Conservation (phyloP, 1,139 yeast species). For the Lipomyces yarrowii region DNA sequence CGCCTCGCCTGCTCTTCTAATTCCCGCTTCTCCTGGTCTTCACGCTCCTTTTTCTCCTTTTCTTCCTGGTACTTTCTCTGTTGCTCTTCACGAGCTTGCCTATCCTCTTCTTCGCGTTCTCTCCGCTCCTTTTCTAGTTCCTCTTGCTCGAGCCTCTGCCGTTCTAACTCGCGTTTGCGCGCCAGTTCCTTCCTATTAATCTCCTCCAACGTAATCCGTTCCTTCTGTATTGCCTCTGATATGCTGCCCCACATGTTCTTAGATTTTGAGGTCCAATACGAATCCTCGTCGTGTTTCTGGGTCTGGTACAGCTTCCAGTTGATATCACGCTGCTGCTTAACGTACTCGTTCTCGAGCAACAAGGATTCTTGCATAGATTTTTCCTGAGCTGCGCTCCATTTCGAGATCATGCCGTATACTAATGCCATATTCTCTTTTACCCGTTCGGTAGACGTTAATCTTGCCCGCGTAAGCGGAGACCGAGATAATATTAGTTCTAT, state of each 20-base stretch:
- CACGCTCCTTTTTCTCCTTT: not conserved
- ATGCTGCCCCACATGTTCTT: constrained; percentile 5
- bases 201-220: constrained; percentile 26
- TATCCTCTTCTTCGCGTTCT: constrained; percentile 5
- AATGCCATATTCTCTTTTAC: constrained; percentile 3
- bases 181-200: constrained; percentile 29
- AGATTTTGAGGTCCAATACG: constrained; percentile 2
- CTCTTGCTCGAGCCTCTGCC: constrained; percentile 1
- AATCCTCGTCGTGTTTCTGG: not conserved
- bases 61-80: constrained; percentile 27
- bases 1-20: constrained; percentile 33
- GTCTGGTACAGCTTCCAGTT: constrained; percentile 3
- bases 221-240: constrained; percentile 20
- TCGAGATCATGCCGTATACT: constrained; percentile 6
- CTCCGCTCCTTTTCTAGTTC: constrained; percentile 26
- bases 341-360: constrained; percentile 4
- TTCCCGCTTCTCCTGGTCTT: constrained; percentile 32
- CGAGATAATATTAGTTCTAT: not conserved
- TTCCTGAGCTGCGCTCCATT: not conserved
- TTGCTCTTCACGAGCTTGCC: constrained; percentile 12
- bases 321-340: constrained; percentile 12
- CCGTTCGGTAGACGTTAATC: not conserved
- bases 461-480: not conserved
- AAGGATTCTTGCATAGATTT: not conserved
- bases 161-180: constrained; percentile 29